Percentiles rank a stretch among this genome's conserved stretches.
phyloP scores from a whole-genome alignment of 2,329 filamentous ascomycete species.

The Stachybotrys elegans region DNA sequence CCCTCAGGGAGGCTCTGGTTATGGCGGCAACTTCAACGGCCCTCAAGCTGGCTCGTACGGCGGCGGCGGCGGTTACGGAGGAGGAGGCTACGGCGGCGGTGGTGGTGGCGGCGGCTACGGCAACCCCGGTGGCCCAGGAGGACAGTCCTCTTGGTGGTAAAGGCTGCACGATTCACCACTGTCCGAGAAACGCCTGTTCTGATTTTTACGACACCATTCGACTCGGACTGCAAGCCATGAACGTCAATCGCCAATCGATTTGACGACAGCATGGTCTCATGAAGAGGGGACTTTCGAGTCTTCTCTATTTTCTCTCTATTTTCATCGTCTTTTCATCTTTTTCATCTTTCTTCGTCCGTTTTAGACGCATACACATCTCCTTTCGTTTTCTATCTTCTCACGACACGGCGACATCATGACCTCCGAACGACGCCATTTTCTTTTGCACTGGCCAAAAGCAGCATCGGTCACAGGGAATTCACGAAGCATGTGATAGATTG shows the following conservation, averaged over 20 bases:
- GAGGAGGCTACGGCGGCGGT: conserved; percentile 38
- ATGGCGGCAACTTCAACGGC: conserved; percentile 40
- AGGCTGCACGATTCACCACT: too few species aligned
- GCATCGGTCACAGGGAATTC: conserved; percentile 32
- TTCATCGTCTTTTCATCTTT: conserved; percentile 16
- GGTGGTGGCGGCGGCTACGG: conserved; percentile 45
- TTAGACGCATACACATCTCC: conserved; percentile 23
- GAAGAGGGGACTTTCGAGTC: too few species aligned
- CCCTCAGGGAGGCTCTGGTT: conserved; percentile 20
- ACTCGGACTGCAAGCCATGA: too few species aligned
- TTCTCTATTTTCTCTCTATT: conserved; percentile 8
- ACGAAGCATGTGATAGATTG: conserved; percentile 40
- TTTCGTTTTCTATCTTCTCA: conserved; percentile 15
- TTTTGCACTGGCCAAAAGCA: conserved; percentile 25
- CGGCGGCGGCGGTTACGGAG: conserved; percentile 31
- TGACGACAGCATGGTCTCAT: too few species aligned
- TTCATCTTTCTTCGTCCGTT: conserved; percentile 15
- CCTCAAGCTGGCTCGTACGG: conserved; percentile 32
- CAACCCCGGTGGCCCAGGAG: conserved; percentile 66
- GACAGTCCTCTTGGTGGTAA: conserved; percentile 68
- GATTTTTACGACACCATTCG: too few species aligned
- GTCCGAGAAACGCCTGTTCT: too few species aligned
- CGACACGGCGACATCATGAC: conserved; percentile 39
- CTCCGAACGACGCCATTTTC: conserved; percentile 28
- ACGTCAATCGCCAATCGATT: too few species aligned